Percentiles rank a stretch among this genome's conserved stretches.
Evolutionary conservation across 2,329 filamentous ascomycete genomes (phyloP).

Genomic region (Nemania diffusa): DNA sequence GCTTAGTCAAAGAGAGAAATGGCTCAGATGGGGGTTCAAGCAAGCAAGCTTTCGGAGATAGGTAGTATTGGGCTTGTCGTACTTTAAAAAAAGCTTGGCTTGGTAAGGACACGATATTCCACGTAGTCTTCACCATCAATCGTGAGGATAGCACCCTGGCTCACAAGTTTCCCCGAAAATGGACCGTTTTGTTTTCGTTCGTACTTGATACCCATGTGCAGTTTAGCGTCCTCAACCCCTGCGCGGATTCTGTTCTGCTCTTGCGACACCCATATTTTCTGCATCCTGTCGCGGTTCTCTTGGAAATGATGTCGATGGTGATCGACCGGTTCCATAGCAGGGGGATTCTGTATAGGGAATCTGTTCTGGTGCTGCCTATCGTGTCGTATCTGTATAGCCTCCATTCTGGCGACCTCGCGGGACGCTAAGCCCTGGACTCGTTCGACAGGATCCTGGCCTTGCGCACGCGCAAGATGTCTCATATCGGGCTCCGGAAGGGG

Average conservation of each 20-base stretch:
- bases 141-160: conserved; percentile 68
- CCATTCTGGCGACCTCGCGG: conserved; percentile 63
- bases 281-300: conserved; percentile 63
- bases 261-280: conserved; percentile 66
- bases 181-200: conserved; percentile 69
- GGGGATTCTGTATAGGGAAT: conserved; percentile 46
- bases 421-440: conserved; percentile 61
- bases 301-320: conserved; percentile 54
- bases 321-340: conserved; percentile 25
- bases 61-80: neutral
- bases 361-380: conserved; percentile 59
- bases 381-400: conserved; percentile 62
- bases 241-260: conserved; percentile 52
- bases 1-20: neutral
- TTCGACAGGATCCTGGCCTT: conserved; percentile 53
- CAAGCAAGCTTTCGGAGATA: neutral
- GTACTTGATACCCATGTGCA: conserved; percentile 69
- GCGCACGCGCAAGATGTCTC: conserved; percentile 50
- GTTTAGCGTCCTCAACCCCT: conserved; percentile 62
- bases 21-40: neutral
- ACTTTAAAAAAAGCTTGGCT: conserved; percentile 67
- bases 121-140: conserved; percentile 76
- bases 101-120: conserved; percentile 72
- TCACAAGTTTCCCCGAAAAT: conserved; percentile 72
- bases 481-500: conserved; percentile 50